Conservation (phyloP, 2,329 filamentous ascomycete genomes). For the Penicillium sp. region DNA sequence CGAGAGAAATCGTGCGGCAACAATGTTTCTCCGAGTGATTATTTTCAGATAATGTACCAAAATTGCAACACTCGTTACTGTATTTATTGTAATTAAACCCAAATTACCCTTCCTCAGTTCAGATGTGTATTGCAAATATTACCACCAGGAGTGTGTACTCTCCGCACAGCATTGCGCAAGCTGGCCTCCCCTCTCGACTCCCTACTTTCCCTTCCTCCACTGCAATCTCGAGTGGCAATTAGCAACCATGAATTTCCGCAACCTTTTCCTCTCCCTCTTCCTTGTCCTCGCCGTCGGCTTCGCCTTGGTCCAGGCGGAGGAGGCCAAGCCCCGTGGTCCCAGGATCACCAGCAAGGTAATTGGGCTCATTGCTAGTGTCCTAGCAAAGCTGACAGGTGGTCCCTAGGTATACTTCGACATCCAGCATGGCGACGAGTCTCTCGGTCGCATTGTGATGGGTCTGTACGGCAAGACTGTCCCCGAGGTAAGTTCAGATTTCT, state of each 20-base stretch:
- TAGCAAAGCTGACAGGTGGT: constrained; percentile 11
- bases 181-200: constrained; percentile 31
- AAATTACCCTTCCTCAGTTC: too few relatives aligned
- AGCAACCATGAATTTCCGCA: constrained; percentile 36
- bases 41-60: constrained; percentile 8
- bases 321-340: constrained; percentile 66
- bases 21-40: constrained; percentile 32
- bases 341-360: constrained; percentile 89
- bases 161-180: constrained; percentile 34
- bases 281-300: constrained; percentile 71
- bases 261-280: constrained; percentile 62
- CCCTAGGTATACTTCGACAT: constrained; percentile 64
- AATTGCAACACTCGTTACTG: not conserved
- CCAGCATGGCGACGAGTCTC: constrained; percentile 59
- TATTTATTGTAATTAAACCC: not conserved
- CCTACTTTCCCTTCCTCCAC: constrained; percentile 12
- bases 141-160: constrained; percentile 4
- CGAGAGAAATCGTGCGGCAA: constrained; percentile 35
- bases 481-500: constrained; percentile 47
- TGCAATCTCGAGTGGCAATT: constrained; percentile 20
- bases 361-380: constrained; percentile 8
- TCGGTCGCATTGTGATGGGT: constrained; percentile 62
- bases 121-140: constrained; percentile 4
- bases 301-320: constrained; percentile 67
- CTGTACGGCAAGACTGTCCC: constrained; percentile 67